Evolutionary conservation across 495 filamentous ascomycete genomes (phyloP), one percentile per base, ranked within the genome.

Genomic region (Penicillium robsamsonii): DNA sequence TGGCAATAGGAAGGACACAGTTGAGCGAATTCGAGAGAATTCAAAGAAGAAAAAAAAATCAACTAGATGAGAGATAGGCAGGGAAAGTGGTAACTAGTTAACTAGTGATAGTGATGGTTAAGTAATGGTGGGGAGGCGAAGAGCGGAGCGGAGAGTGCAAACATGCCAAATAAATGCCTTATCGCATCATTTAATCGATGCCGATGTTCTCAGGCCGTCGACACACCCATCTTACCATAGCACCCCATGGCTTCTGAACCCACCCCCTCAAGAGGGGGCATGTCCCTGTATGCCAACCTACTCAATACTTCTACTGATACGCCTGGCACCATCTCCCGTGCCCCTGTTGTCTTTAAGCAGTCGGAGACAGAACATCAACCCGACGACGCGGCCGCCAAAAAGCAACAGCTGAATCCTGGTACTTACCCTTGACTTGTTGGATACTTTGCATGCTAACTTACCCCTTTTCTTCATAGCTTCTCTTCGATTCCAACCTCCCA

Each of bases 401-500:
- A 88, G 75, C 79, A 81, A 58, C 76, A 80, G 64, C 73, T 90
- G 63, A 90, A 85, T 80, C 74, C 89, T 75, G 88, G 90, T 92
- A 87, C 67, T 73, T 72, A 68, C 58, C 54, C 66, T 70, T 62
- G 49, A 54, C 50, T 51, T 55, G 48, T 44, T 61, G 54, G 37
- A 38, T 38, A 51, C 51, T 55, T 52, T 58, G 68, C 48, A 63
- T 56, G 72, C 79, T 85, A 74, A 84, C 77, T 63, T 67, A 61
- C 69, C 66, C 42, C 42, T 69, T 68, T 47, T 31, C 67, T 56
- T 57, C 55, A 65, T 68, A 86, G 85, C 81, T 72, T 84, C 90
- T 64, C 79, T 97, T 58, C 87, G 88, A 66, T 96, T 96, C 75
- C 93, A 96, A 68, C 92, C 92, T 40, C 88, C 84, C 37, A 89